Evolutionary conservation across 2,329 filamentous ascomycete genomes (phyloP), one percentile per base, ranked within the genome.

Genomic region (Apiospora aurea): DNA sequence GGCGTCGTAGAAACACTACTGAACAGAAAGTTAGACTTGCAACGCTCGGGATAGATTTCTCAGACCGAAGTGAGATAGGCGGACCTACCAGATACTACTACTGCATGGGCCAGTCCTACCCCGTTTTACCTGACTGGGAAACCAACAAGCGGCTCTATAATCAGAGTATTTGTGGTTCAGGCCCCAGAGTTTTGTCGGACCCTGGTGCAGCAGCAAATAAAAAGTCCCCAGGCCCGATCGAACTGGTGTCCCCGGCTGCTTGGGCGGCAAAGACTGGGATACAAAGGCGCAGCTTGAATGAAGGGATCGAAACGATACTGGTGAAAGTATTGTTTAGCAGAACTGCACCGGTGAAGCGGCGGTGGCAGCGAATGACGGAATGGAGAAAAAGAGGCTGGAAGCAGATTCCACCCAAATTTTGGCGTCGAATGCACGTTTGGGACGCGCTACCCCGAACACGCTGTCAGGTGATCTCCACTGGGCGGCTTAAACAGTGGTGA

Each of bases 341-440:
- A 41, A 41, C 41, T 41, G 18, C 21, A 16, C 53, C 53, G 21
- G 53, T 61, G 53, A 41, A 61, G 53, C 49, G 18, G 53, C 29
- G n/a, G 21, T 41, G 57, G 13, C n/a, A 64, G 34, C 57, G 34
- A 64, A 64, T 64, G 57, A 64, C 57, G 57, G 57, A 64, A 64
- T 41, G 29, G 5, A 34, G 53, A 41, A 64, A 64, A 64, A 64
- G 57, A 41, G 57, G 57, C 57, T 64, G 57, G 57, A 64, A n/a
- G 57, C 57, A 34, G 51, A 34, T 49, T 29, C 44, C 67, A n/a
- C 26, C 67, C 44, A 49, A 69, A 69, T 49, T 69, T 69, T 69
- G 67, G 67, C 67, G 67, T 69, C 44, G 26, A 34, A n/a, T 21
- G 67, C 67, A 49, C 67, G 26, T 41, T 24, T 13, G 10, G 57